A percentile compares a stretch with the other conserved stretches of the same genome.
Conservation (phyloP, 768 basidiomycete species). For the Russula brevipes region DNA sequence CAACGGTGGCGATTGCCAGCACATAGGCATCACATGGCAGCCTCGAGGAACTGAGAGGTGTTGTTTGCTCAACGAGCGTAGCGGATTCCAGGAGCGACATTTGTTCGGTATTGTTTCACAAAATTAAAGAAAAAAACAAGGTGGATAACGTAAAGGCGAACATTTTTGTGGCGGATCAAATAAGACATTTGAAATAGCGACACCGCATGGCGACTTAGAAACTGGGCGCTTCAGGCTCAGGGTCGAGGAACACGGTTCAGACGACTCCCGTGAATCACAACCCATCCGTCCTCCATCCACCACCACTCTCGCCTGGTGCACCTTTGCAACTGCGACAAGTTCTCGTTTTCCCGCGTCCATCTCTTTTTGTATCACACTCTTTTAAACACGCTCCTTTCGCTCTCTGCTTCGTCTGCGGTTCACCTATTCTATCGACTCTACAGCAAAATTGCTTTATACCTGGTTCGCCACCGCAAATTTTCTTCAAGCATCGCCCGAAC, state of each 20-base stretch:
- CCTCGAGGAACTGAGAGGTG: slow-evolving; percentile 32
- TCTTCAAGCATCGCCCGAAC: background rate
- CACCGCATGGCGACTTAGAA: background rate
- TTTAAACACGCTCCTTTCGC: slow-evolving; percentile 23
- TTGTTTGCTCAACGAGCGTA: slow-evolving; percentile 26
- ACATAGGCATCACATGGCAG: slow-evolving; percentile 52
- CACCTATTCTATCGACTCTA: background rate
- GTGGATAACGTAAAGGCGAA: background rate
- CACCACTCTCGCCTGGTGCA: slow-evolving; percentile 1
- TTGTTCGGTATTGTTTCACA: background rate
- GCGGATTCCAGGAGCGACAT: slow-evolving; percentile 36
- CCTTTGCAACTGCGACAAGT: slow-evolving; percentile 28
- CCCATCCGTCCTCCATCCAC: background rate
- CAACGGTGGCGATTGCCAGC: slow-evolving; percentile 48
- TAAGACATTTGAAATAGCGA: background rate
- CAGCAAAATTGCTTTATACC: background rate
- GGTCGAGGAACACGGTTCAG: too few species aligned
- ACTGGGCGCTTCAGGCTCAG: too few species aligned
- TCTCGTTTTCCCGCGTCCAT: slow-evolving; percentile 23
- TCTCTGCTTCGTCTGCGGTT: background rate
- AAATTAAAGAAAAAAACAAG: background rate
- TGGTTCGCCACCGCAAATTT: background rate
- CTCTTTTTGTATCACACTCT: slow-evolving; percentile 33
- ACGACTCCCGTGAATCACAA: too few species aligned
- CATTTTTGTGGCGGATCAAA: background rate